Conservation (phyloP, 2,329 filamentous ascomycete species). For the Cladosporium sp. region DNA sequence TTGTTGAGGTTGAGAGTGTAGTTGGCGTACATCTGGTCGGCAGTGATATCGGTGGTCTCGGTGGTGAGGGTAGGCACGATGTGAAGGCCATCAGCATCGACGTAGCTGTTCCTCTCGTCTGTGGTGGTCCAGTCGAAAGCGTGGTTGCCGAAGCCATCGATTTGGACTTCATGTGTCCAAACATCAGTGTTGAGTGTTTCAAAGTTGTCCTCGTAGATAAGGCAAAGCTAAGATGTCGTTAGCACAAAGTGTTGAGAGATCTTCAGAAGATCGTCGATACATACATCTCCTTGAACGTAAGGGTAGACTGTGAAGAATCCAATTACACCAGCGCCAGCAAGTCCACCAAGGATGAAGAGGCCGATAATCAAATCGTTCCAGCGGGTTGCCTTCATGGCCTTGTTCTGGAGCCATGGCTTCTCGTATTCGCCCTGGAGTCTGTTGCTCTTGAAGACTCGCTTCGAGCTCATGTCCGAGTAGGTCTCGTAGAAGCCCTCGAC, state of each 20-base stretch:
- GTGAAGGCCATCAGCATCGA: constrained; percentile 52
- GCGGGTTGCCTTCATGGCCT: constrained; percentile 18
- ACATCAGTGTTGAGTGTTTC: constrained; percentile 44
- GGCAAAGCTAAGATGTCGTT: constrained; percentile 46
- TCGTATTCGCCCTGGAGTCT: constrained; percentile 20
- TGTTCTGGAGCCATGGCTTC: constrained; percentile 21
- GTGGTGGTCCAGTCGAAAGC: constrained; percentile 58
- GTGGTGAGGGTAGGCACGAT: constrained; percentile 56
- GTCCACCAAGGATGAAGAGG: constrained; percentile 12
- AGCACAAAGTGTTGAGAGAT: constrained; percentile 4
- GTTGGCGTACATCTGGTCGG: constrained; percentile 32
- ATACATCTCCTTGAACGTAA: constrained; percentile 7
- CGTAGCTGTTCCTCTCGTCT: constrained; percentile 50
- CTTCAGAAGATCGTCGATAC: background rate
- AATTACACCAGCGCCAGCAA: constrained; percentile 8
- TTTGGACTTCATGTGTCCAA: constrained; percentile 53
- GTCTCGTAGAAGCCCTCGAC: constrained; percentile 2
- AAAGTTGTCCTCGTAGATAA: constrained; percentile 54
- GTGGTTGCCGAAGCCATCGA: constrained; percentile 41
- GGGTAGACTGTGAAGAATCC: constrained; percentile 9
- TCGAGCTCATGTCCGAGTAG: background rate
- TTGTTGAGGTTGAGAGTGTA: constrained; percentile 46
- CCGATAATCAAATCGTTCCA: constrained; percentile 20
- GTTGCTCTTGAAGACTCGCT: constrained; percentile 11
- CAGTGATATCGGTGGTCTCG: constrained; percentile 40